These are phyloP conservation scores for Chalaropsis ovoidea DNA, from an alignment of 2,329 filamentous ascomycete genomes.

Conservation along the genomic window DNA sequence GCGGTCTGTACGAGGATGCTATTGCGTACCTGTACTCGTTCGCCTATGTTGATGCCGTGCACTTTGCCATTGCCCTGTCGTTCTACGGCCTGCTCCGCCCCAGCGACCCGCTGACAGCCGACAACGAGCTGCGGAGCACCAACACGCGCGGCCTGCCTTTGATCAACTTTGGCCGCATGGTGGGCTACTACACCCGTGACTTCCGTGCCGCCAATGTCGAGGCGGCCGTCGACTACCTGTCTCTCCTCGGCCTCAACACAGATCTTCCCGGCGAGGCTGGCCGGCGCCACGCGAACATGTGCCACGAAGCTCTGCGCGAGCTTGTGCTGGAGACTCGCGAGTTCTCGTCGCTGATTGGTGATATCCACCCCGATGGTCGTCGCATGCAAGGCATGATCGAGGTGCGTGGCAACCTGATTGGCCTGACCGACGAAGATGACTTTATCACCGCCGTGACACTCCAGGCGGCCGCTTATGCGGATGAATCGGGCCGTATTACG, in stretches of 20 bases:
- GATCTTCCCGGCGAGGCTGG: slow-evolving; percentile 68
- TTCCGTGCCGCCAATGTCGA: slow-evolving; percentile 86
- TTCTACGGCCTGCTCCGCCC: slow-evolving; percentile 86
- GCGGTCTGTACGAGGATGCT: slow-evolving; percentile 89
- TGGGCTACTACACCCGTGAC: slow-evolving; percentile 91
- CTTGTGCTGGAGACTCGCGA: slow-evolving; percentile 94
- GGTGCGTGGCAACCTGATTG: slow-evolving; percentile 70
- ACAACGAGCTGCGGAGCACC: slow-evolving; percentile 58
- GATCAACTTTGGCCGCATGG: slow-evolving; percentile 86
- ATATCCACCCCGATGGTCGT: slow-evolving; percentile 75
- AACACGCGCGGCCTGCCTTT: slow-evolving; percentile 63
- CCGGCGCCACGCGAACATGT: slow-evolving; percentile 66
- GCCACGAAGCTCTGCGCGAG: slow-evolving; percentile 85
- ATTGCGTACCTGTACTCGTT: slow-evolving; percentile 85
- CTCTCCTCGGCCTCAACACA: slow-evolving; percentile 81
- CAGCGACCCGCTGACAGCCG: slow-evolving; percentile 64
- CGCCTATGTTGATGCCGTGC: slow-evolving; percentile 84
- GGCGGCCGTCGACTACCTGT: slow-evolving; percentile 86
- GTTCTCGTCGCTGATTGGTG: slow-evolving; percentile 86
- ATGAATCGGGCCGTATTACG: slow-evolving; percentile 85
- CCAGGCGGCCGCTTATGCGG: slow-evolving; percentile 82
- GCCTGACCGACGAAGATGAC: slow-evolving; percentile 65
- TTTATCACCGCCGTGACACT: slow-evolving; percentile 88
- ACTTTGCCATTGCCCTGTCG: slow-evolving; percentile 81
- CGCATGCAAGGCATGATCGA: slow-evolving; percentile 82